Conservation (phyloP, 495 filamentous ascomycete species). For the Daldinia caldariorum region DNA sequence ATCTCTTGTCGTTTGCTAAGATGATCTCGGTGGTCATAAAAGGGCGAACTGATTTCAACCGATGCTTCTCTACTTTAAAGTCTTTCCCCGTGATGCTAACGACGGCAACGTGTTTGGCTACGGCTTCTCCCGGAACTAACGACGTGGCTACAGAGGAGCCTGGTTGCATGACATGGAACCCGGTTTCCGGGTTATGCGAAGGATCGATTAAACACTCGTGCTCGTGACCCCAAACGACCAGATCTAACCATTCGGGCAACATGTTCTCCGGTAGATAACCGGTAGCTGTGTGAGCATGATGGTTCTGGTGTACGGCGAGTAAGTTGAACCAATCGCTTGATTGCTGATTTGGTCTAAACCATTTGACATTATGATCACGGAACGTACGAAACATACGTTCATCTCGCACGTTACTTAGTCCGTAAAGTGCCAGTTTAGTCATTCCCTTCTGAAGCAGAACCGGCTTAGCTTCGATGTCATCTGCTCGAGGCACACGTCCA, state of each 20-base stretch:
- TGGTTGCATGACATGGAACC: conserved; percentile 96
- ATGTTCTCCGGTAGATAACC: conserved; percentile 94
- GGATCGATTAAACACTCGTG: conserved; percentile 96
- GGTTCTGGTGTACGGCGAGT: conserved; percentile 96
- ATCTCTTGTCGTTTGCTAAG: conserved; percentile 76
- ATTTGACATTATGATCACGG: conserved; percentile 90
- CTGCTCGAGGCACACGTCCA: conserved; percentile 87
- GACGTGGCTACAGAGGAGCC: conserved; percentile 97
- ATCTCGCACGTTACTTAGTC: conserved; percentile 95
- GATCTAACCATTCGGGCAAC: conserved; percentile 88
- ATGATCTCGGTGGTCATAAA: conserved; percentile 88
- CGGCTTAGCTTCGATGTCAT: conserved; percentile 91
- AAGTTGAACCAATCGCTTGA: conserved; percentile 96
- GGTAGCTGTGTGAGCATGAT: conserved; percentile 87
- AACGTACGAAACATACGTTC: conserved; percentile 95
- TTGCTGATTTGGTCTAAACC: conserved; percentile 85
- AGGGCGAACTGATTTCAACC: conserved; percentile 87
- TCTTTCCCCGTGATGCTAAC: conserved; percentile 83
- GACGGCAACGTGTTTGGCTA: conserved; percentile 88
- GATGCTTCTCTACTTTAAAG: conserved; percentile 82
- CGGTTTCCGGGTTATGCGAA: conserved; percentile 79
- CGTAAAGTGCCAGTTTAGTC: conserved; percentile 94
- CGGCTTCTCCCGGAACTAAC: conserved; percentile 87
- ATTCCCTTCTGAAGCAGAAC: conserved; percentile 91
- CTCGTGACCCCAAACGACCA: conserved; percentile 97